A percentile compares a stretch with the other conserved stretches of the same genome.
phyloP scores from a whole-genome alignment of 495 filamentous ascomycete genomes.

The Podospora didyma region DNA sequence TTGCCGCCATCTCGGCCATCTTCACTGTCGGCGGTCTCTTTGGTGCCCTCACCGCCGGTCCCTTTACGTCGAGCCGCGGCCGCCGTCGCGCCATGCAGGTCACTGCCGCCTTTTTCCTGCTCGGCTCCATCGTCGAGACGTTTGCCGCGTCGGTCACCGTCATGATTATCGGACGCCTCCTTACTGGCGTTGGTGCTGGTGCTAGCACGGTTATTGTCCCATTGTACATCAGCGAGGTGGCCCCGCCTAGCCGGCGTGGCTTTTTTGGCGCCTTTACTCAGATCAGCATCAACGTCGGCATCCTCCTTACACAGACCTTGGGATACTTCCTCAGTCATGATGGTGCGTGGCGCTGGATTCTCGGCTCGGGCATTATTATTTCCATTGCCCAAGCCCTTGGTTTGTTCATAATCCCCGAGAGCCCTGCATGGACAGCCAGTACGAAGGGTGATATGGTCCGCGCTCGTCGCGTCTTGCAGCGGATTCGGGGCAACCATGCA shows the following conservation, averaged over 20 bases:
- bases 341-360: constrained; percentile 76
- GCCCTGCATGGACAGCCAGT: constrained; percentile 73
- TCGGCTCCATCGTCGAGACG: constrained; percentile 73
- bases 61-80: constrained; percentile 66
- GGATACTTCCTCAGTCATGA: constrained; percentile 82
- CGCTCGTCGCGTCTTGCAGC: constrained; percentile 65
- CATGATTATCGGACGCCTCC: constrained; percentile 67
- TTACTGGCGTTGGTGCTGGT: constrained; percentile 81
- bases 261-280: constrained; percentile 91
- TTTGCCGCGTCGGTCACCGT: constrained; percentile 61
- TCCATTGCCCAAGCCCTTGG: constrained; percentile 62
- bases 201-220: constrained; percentile 89
- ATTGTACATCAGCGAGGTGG: constrained; percentile 90
- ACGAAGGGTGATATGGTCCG: constrained; percentile 55
- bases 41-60: constrained; percentile 75
- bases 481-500: constrained; percentile 63
- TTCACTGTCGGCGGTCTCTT: constrained; percentile 87
- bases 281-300: constrained; percentile 91
- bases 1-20: constrained; percentile 79
- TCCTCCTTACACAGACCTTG: constrained; percentile 74
- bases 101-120: constrained; percentile 69
- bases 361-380: constrained; percentile 67
- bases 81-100: constrained; percentile 66
- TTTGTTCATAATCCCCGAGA: constrained; percentile 72
- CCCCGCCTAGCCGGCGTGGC: constrained; percentile 72